Evolutionary conservation across 768 basidiomycete genomes (phyloP), one percentile per base, ranked within the genome.

Genomic region (Hemileccinum impolitum): DNA sequence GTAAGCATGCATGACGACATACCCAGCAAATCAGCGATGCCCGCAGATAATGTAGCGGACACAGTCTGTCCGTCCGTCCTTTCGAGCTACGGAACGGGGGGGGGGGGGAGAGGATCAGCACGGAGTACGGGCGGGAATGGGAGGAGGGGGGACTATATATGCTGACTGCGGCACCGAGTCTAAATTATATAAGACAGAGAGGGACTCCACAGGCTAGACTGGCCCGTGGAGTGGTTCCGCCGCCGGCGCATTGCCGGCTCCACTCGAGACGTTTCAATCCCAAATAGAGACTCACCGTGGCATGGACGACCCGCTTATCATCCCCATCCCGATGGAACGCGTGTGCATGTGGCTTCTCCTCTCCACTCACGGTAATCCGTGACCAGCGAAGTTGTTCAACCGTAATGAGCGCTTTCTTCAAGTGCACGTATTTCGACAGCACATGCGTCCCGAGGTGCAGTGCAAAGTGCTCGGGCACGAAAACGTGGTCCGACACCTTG

Each of bases 261-360:
- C 55, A 61, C 57, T 47, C 47, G 9, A 23, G 32, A 21, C 15
- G 55, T 51, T 58, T 51, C 59, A 23, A 3, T 17, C 26, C 49
- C 39, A 40, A 60, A 58, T 40, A 2, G 18, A 54, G 47, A 65
- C 70, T 46, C 43, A 85, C 80, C 66, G 79, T 76, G 13, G 76
- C 81, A 17, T 79, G 78, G 6, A 84, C 76, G 28, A 85, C 63
- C 4, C 82, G 76, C 73, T 89, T 95, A 64, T 98, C 94, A 3
- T 94, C 90, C 2, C 94, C 95, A 57, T 97, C 91, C 19, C 94
- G 75, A 48, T 78, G 74, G 68, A 95, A 98, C 14, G 91, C 80
- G 64, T 94, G 90, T 7, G 79, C 65, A 65, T 97, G 94, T 2
- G 72, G 72, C 52, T 74, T 49, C 3, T 64, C 54, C 40, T 72